phyloP scores from a whole-genome alignment of 148 eudicot genomes.

The Fagopyrum tataricum region DNA sequence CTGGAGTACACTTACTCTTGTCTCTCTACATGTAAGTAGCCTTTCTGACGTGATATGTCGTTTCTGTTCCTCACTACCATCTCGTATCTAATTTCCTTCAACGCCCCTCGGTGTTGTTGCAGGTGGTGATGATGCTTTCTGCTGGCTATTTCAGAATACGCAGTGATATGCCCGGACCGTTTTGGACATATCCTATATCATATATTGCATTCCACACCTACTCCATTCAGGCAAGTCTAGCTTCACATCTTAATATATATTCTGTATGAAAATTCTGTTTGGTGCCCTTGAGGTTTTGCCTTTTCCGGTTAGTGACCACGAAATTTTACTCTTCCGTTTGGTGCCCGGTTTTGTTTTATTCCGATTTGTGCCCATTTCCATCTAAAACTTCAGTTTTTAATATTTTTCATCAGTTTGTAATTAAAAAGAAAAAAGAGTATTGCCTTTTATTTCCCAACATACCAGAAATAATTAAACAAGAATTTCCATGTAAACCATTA shows the following conservation, averaged over 20 bases:
- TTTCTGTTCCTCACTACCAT: not conserved
- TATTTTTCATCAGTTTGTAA: too few relatives aligned
- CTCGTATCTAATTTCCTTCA: not conserved
- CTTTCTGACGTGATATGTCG: not conserved
- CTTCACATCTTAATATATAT: not conserved
- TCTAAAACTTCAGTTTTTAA: too few relatives aligned
- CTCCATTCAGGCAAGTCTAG: constrained; percentile 74
- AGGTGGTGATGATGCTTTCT: constrained; percentile 93
- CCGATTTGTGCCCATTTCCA: too few relatives aligned
- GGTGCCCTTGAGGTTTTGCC: too few relatives aligned
- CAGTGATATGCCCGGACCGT: constrained; percentile 64
- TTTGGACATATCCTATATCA: constrained; percentile 91
- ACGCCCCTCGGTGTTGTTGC: constrained; percentile 15
- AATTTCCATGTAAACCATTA: too few relatives aligned
- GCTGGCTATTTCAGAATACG: constrained; percentile 92
- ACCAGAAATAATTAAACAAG: too few relatives aligned
- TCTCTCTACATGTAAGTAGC: constrained; percentile 67
- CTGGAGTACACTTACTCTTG: constrained; percentile 71
- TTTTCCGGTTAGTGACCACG: too few relatives aligned
- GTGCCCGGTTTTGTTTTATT: too few relatives aligned
- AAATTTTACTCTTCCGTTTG: too few relatives aligned
- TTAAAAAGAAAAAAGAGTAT: too few relatives aligned
- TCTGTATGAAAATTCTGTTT: too few relatives aligned
- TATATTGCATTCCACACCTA: constrained; percentile 88
- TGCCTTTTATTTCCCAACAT: too few relatives aligned